Conservation (phyloP, 2,329 filamentous ascomycete species). For the Madurella mycetomatis region DNA sequence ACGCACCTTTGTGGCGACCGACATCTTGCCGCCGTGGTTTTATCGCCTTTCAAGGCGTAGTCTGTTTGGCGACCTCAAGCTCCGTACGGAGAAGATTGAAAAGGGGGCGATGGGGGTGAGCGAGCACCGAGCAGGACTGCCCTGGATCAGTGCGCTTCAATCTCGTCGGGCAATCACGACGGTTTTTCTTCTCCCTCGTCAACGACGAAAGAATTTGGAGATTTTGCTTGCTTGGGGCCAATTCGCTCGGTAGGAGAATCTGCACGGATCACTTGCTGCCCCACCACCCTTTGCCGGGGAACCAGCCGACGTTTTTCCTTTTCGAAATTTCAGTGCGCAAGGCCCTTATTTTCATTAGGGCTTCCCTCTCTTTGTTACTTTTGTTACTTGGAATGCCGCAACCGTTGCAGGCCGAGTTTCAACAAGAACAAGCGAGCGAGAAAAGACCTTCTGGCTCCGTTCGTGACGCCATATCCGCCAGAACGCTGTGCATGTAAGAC, state of each 20-base stretch:
- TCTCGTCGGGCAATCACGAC: slow-evolving; percentile 14
- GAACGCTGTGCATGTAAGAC: too few species aligned
- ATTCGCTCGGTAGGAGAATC: slow-evolving; percentile 1
- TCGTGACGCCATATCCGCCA: neutral
- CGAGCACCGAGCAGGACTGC: slow-evolving; percentile 19
- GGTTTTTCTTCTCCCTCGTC: slow-evolving; percentile 17
- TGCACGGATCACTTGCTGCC: slow-evolving; percentile 21
- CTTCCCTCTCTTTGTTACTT: slow-evolving; percentile 15
- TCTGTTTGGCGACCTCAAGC: slow-evolving; percentile 29
- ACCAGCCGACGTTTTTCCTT: slow-evolving; percentile 17
- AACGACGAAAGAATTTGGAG: slow-evolving; percentile 19
- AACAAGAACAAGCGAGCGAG: neutral
- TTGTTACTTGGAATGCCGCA: slow-evolving; percentile 2
- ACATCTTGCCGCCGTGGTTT: slow-evolving; percentile 50
- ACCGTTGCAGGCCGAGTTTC: slow-evolving; percentile 2
- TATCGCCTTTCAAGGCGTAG: slow-evolving; percentile 37
- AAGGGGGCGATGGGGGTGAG: slow-evolving; percentile 19
- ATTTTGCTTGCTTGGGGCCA: slow-evolving; percentile 8
- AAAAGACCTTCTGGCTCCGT: too few species aligned
- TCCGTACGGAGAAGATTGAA: slow-evolving; percentile 14
- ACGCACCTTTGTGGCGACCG: slow-evolving; percentile 58
- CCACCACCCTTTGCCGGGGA: slow-evolving; percentile 7
- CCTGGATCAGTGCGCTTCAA: slow-evolving; percentile 20
- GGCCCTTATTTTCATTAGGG: slow-evolving; percentile 21
- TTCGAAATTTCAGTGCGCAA: slow-evolving; percentile 25